phyloP scores from a whole-genome alignment of 345 rosid genomes.

The Eucalyptus erythrocorys region DNA sequence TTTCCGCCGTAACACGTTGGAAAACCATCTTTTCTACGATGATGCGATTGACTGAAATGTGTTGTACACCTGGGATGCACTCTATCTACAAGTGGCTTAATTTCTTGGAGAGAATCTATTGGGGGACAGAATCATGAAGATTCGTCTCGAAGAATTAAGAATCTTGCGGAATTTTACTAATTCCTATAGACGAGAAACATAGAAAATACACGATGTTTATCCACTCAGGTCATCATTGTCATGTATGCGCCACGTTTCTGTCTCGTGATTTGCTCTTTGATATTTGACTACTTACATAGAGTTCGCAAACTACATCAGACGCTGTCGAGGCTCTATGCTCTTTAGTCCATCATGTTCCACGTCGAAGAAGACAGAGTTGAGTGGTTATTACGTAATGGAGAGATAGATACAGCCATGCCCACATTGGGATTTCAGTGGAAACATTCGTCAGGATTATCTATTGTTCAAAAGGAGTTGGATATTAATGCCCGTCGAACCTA shows the following conservation, averaged over 20 bases:
- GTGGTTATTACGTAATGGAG: not conserved
- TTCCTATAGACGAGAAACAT: not conserved
- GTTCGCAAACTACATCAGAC: not conserved
- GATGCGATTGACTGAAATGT: not conserved
- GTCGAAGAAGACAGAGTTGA: not conserved
- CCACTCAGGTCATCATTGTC: not conserved
- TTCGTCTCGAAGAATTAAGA: not conserved
- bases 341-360: not conserved
- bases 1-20: not conserved
- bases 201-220: not conserved
- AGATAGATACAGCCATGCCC: not conserved
- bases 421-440: not conserved
- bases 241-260: not conserved
- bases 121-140: not conserved
- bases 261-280: not conserved
- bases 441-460: not conserved
- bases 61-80: not conserved
- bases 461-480: not conserved
- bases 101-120: not conserved
- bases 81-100: not conserved
- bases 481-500: not conserved
- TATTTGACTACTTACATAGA: not conserved
- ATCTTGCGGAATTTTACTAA: not conserved
- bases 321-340: not conserved
- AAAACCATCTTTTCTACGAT: not conserved